Evolutionary conservation across 2,329 filamentous ascomycete genomes (phyloP).

Genomic region (Pezicula neosporulosa): DNA sequence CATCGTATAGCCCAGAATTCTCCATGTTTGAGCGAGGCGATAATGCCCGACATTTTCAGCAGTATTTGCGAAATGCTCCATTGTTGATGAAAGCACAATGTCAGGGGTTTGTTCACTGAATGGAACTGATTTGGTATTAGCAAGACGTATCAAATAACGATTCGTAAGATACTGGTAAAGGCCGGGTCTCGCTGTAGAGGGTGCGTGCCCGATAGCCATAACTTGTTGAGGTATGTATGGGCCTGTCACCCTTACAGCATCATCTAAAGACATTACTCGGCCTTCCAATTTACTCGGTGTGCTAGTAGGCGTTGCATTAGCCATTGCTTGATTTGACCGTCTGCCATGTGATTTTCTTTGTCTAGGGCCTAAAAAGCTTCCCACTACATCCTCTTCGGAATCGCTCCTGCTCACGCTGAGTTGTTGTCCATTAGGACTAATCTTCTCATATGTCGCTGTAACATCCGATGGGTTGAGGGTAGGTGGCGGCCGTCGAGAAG

Average conservation of each 20-base stretch:
- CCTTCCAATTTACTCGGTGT: slow-evolving; percentile 32
- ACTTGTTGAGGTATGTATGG: slow-evolving; percentile 57
- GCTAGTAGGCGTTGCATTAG: slow-evolving; percentile 48
- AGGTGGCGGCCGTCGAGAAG: slow-evolving; percentile 39
- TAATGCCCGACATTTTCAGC: slow-evolving; percentile 55
- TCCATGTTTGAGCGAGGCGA: slow-evolving; percentile 62
- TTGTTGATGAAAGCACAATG: slow-evolving; percentile 43
- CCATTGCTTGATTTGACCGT: slow-evolving; percentile 41
- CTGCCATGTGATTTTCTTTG: slow-evolving; percentile 35
- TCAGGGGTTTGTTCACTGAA: slow-evolving; percentile 10
- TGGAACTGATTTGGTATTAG: slow-evolving; percentile 3
- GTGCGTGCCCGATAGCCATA: slow-evolving; percentile 58
- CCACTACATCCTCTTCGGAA: slow-evolving; percentile 62
- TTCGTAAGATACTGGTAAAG: slow-evolving; percentile 54
- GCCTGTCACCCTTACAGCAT: slow-evolving; percentile 54
- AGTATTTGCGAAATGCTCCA: slow-evolving; percentile 55
- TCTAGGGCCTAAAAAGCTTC: slow-evolving; percentile 53
- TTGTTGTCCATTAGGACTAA: slow-evolving; percentile 43
- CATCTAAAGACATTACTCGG: slow-evolving; percentile 49
- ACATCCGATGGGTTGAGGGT: slow-evolving; percentile 22
- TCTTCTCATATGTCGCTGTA: slow-evolving; percentile 24
- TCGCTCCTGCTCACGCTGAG: slow-evolving; percentile 58
- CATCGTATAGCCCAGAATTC: slow-evolving; percentile 54
- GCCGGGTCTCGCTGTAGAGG: slow-evolving; percentile 45
- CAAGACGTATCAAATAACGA: slow-evolving; percentile 52